Percentiles rank a stretch among this genome's conserved stretches.
Evolutionary conservation across 1,139 yeast species (phyloP).

Genomic region (Pneumocystis oryctolagi): DNA sequence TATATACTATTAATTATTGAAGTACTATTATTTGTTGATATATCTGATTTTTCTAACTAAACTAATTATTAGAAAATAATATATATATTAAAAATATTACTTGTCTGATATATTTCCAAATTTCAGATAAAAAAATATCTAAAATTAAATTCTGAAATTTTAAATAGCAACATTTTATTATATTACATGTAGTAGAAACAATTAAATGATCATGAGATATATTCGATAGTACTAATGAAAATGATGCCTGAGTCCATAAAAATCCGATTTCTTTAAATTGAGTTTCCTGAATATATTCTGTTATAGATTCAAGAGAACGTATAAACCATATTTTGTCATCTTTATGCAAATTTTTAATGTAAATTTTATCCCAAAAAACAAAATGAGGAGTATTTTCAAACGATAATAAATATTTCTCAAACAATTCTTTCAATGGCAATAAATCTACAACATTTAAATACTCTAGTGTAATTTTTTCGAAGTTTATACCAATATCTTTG

Average conservation of each 20-base stretch:
- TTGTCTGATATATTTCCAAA: conserved; percentile 11
- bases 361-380: background rate
- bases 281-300: background rate
- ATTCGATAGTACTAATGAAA: background rate
- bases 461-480: background rate
- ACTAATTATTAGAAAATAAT: conserved; percentile 15
- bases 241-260: conserved; percentile 3
- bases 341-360: background rate
- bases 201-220: background rate
- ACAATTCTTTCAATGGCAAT: background rate
- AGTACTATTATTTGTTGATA: background rate
- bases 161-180: background rate
- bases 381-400: background rate
- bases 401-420: background rate
- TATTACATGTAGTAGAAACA: background rate
- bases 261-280: background rate
- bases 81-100: conserved; percentile 16
- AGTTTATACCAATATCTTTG: background rate
- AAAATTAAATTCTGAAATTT: background rate
- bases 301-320: conserved; percentile 2
- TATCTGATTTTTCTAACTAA: conserved; percentile 30
- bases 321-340: conserved; percentile 7
- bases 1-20: conserved; percentile 31
- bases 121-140: conserved; percentile 6
- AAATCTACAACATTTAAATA: background rate